Conservation (phyloP, 352 stramenopile genomes). For the Phytophthora chlamydospora region DNA sequence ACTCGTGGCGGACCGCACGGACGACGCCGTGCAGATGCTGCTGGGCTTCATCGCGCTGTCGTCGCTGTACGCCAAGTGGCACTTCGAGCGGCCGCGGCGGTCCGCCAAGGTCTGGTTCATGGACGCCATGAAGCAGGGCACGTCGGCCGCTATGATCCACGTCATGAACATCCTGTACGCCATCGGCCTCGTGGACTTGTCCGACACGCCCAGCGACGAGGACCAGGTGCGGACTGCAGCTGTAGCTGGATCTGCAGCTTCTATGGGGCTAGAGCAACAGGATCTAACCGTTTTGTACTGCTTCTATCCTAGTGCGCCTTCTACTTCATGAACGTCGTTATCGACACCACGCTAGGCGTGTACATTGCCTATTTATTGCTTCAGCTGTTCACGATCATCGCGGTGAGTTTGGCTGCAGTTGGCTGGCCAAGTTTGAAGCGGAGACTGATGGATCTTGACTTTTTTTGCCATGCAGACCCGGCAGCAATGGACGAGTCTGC, state of each 20-base stretch:
- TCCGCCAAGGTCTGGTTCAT: constrained; percentile 81
- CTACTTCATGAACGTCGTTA: constrained; percentile 89
- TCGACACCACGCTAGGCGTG: constrained; percentile 83
- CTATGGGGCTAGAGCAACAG: too few species aligned
- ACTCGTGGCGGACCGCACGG: constrained; percentile 70
- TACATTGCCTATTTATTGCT: constrained; percentile 84
- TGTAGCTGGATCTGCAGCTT: too few species aligned
- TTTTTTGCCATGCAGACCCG: constrained; percentile 38
- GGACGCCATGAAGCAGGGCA: constrained; percentile 86
- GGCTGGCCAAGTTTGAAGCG: constrained; percentile 1
- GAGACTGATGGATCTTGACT: constrained; percentile 8
- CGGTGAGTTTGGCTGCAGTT: constrained; percentile 37
- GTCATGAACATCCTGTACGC: constrained; percentile 82
- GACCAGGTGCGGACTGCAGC: constrained; percentile 54
- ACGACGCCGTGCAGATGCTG: constrained; percentile 77
- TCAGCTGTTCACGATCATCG: constrained; percentile 58
- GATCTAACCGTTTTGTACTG: too few species aligned
- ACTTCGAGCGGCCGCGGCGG: constrained; percentile 68
- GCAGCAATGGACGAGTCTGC: constrained; percentile 63
- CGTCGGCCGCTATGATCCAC: constrained; percentile 78
- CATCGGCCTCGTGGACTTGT: constrained; percentile 73
- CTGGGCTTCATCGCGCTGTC: constrained; percentile 81
- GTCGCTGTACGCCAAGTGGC: constrained; percentile 80
- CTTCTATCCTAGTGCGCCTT: constrained; percentile 68
- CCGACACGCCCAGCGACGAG: constrained; percentile 49